A percentile compares a stretch with the other conserved stretches of the same genome.
Conservation (phyloP, 2,329 filamentous ascomycete species). For the Aureobasidium sp. region DNA sequence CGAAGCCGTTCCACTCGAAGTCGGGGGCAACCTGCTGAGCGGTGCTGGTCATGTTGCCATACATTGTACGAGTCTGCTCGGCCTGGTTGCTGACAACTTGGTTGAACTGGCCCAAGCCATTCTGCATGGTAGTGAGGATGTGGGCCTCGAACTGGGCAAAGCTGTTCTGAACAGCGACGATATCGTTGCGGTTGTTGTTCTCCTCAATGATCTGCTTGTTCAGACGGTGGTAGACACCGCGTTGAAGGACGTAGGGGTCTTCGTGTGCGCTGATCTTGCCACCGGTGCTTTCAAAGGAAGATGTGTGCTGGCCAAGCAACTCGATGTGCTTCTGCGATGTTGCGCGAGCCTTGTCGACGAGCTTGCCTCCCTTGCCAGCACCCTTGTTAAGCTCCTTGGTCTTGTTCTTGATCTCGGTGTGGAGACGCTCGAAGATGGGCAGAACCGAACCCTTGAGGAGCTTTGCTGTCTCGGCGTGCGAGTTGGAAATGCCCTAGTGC, state of each 20-base stretch:
- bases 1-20: constrained; percentile 88
- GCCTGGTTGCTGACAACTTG: constrained; percentile 70
- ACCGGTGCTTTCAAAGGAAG: constrained; percentile 66
- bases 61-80: constrained; percentile 72
- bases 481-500: constrained; percentile 69
- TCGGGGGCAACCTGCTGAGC: constrained; percentile 70
- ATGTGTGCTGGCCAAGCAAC: constrained; percentile 77
- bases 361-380: constrained; percentile 75
- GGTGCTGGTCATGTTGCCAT: constrained; percentile 71
- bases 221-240: constrained; percentile 73
- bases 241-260: constrained; percentile 81
- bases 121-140: constrained; percentile 72
- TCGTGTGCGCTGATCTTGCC: constrained; percentile 62
- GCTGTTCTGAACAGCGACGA: constrained; percentile 83
- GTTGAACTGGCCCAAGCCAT: constrained; percentile 74
- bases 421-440: constrained; percentile 80
- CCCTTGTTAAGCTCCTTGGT: constrained; percentile 78
- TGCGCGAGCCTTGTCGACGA: constrained; percentile 81
- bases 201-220: constrained; percentile 89
- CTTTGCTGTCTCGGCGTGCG: constrained; percentile 85
- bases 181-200: constrained; percentile 90
- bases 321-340: constrained; percentile 94
- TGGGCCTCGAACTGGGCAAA: constrained; percentile 84
- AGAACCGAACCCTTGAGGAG: constrained; percentile 77
- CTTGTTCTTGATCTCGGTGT: constrained; percentile 96